Evolutionary conservation across 2,329 filamentous ascomycete species (phyloP), one percentile per base, ranked within the genome.

Genomic region (Penicillium hordei): DNA sequence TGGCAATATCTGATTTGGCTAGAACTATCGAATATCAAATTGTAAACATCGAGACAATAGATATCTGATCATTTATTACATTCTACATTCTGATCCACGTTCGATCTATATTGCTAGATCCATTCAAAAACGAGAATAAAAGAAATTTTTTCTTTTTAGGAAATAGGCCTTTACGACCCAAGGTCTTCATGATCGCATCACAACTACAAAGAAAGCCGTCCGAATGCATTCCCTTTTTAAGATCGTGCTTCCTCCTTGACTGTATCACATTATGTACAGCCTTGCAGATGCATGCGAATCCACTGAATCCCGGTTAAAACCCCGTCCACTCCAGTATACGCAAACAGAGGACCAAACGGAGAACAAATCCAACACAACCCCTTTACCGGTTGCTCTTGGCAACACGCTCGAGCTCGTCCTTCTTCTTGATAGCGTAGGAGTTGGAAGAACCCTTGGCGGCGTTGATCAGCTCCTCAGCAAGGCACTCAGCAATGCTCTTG

Each of bases 401-500:
- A 76, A 99, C 94, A 94, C 94, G 94, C 90, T 99, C 94, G 85
- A 99, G 83, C 90, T 99, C 95, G 82, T 99, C 94, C 93, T 99
- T 99, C 92, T 99, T 99, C 92, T 99, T 99, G 89, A 99, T 99
- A 77, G 95, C 94, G 82, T 97, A 99, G 72, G 93, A 97, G 92
- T 99, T 99, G 85, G 90, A 95, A 89, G 90, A 95, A 78, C 94
- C 94, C 91, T 99, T 99, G 82, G 95, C 95, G 79, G 95, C 95
- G 87, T 99, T 99, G 89, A 99, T 97, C 81, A 99, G 88, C 89
- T 99, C 94, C 85, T 99, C 95, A 79, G 94, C 94, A 76, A 99
- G 85, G 86, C 94, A 97, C 88, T 99, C 94, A 76, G 95, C 93
- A 79, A 99, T 95, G 78, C 89, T 93, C 93, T 99, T 99, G 87